A percentile compares a stretch with the other conserved stretches of the same genome.
Evolutionary conservation across 169 alveolate species (phyloP).

Genomic region (Theileria equi): DNA sequence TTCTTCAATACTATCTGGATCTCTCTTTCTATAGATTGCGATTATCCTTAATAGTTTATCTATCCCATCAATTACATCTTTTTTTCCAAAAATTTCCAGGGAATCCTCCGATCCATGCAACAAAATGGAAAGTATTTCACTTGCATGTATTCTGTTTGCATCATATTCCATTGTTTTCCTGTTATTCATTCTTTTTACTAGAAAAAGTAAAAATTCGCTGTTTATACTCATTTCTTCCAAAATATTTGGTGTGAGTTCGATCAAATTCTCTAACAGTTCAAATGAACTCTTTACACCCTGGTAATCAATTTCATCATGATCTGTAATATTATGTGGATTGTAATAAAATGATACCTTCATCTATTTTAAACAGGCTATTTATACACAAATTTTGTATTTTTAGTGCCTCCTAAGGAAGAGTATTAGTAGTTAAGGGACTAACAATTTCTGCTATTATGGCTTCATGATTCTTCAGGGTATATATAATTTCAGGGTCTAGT

Average conservation of each 20-base stretch:
- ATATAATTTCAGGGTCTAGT: constrained; percentile 68
- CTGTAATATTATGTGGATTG: not conserved
- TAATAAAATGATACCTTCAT: constrained; percentile 51
- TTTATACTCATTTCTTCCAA: constrained; percentile 13
- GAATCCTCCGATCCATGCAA: constrained; percentile 69
- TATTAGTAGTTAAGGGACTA: not conserved
- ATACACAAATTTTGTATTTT: constrained; percentile 13
- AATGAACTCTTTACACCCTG: constrained; percentile 64
- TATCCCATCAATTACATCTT: constrained; percentile 68
- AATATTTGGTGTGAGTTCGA: constrained; percentile 32
- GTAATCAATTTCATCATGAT: constrained; percentile 61
- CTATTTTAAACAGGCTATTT: constrained; percentile 34
- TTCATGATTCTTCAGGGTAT: constrained; percentile 35
- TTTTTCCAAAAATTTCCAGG: constrained; percentile 52
- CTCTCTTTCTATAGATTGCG: constrained; percentile 73
- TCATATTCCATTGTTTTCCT: constrained; percentile 60
- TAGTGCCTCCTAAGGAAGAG: constrained; percentile 11
- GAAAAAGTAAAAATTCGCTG: constrained; percentile 14
- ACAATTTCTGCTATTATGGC: constrained; percentile 23
- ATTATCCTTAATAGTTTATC: constrained; percentile 74
- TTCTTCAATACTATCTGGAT: constrained; percentile 77
- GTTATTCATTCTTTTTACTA: constrained; percentile 39
- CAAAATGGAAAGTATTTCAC: constrained; percentile 68
- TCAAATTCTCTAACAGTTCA: constrained; percentile 60
- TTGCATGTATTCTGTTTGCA: constrained; percentile 64